Evolutionary conservation across 108 stramenopile species (phyloP).

Genomic region (Cyclotella distinguenda): DNA sequence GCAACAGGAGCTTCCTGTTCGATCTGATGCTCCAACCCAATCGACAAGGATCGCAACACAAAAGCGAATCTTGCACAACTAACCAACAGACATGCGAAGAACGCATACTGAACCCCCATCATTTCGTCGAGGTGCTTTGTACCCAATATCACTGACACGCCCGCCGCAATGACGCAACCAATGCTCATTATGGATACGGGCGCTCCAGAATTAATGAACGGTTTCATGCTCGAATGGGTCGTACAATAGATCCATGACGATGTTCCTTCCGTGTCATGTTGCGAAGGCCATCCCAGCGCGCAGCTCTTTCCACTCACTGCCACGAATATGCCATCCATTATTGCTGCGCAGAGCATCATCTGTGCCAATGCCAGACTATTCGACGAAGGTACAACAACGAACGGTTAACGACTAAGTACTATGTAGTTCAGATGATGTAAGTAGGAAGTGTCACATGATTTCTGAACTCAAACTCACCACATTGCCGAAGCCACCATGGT

Average conservation of each 20-base stretch:
- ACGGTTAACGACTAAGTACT: too few relatives aligned
- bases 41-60: conserved; percentile 19
- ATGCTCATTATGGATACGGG: conserved; percentile 28
- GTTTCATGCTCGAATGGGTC: conserved; percentile 29
- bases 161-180: conserved; percentile 28
- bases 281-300: conserved; percentile 22
- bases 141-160: conserved; percentile 21
- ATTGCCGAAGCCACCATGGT: conserved; percentile 42
- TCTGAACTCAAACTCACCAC: conserved; percentile 16
- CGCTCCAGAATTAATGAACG: conserved; percentile 31
- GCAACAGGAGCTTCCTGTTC: background rate
- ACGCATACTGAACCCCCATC: conserved; percentile 35
- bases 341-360: conserved; percentile 42
- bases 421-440: background rate
- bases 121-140: conserved; percentile 39
- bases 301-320: conserved; percentile 30
- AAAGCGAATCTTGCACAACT: conserved; percentile 17
- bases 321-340: conserved; percentile 39
- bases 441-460: background rate
- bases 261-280: background rate
- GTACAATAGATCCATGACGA: conserved; percentile 32
- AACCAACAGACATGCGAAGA: conserved; percentile 31
- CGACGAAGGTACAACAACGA: background rate
- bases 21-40: background rate
- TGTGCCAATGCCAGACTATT: conserved; percentile 18